Evolutionary conservation across 805 yeast genomes (phyloP).

Genomic region (Maudiozyma turicensis): DNA sequence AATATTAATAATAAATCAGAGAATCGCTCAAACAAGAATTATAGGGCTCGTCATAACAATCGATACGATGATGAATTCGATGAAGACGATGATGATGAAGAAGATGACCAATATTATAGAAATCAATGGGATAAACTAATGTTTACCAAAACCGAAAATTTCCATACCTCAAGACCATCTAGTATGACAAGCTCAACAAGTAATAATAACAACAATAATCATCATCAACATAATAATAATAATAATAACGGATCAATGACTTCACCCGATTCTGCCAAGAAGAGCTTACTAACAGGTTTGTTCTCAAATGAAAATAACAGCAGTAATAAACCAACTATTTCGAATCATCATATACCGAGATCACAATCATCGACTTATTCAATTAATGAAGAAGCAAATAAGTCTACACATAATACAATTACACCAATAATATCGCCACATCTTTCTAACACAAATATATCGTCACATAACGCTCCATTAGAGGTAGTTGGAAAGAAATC

Average conservation of each 20-base stretch:
- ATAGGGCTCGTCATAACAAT: not conserved
- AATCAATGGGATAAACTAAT: constrained; percentile 27
- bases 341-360: not conserved
- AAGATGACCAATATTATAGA: constrained; percentile 25
- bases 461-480: not conserved
- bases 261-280: constrained; percentile 8
- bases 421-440: not conserved
- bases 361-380: not conserved
- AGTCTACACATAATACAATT: not conserved
- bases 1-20: not conserved
- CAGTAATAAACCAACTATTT: not conserved
- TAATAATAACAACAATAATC: not conserved
- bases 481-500: constrained; percentile 1
- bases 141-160: constrained; percentile 11
- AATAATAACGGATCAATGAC: not conserved
- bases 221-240: not conserved
- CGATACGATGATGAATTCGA: constrained; percentile 7
- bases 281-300: constrained; percentile 25
- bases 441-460: not conserved
- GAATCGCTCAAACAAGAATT: not conserved
- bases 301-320: constrained; percentile 14
- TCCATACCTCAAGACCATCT: not conserved
- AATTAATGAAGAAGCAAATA: not conserved
- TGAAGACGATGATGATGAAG: constrained; percentile 16
- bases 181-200: not conserved